phyloP scores from a whole-genome alignment of 225 moss, liverwort and hornwort species.

The Polytrichum formosum region DNA sequence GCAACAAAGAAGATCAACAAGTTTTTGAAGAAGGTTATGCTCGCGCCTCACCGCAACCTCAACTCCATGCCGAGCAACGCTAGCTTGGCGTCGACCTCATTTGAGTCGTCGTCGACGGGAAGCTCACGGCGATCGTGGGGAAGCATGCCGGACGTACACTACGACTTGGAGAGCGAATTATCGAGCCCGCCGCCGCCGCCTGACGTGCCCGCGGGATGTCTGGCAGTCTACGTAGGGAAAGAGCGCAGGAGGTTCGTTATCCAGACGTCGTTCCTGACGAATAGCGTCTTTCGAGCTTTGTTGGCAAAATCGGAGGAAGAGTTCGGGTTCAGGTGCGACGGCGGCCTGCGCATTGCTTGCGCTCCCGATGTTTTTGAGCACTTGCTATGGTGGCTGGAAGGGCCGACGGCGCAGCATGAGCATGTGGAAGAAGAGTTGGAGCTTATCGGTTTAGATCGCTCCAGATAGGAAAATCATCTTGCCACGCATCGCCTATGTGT shows the following conservation, averaged over 20 bases:
- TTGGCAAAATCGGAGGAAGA: slow-evolving; percentile 79
- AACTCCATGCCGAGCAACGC: slow-evolving; percentile 33
- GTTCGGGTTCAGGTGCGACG: slow-evolving; percentile 72
- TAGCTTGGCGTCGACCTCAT: slow-evolving; percentile 35
- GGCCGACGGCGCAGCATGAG: slow-evolving; percentile 24
- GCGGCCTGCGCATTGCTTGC: slow-evolving; percentile 82
- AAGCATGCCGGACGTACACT: slow-evolving; percentile 29
- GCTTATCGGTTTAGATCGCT: slow-evolving; percentile 5
- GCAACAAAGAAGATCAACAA: slow-evolving; percentile 37
- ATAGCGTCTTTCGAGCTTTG: slow-evolving; percentile 63
- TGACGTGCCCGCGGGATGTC: slow-evolving; percentile 67
- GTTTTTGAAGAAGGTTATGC: slow-evolving; percentile 35
- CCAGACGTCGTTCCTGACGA: slow-evolving; percentile 63
- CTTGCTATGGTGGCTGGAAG: slow-evolving; percentile 63
- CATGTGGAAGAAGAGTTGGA: slow-evolving; percentile 22
- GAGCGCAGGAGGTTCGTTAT: slow-evolving; percentile 77
- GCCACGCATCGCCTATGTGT: not conserved
- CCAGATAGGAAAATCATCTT: slow-evolving; percentile 8
- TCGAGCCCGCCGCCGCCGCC: slow-evolving; percentile 34
- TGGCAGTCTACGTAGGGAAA: slow-evolving; percentile 74
- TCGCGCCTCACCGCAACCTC: slow-evolving; percentile 9
- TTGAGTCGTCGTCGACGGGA: slow-evolving; percentile 40
- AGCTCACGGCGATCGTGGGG: slow-evolving; percentile 45
- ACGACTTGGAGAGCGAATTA: slow-evolving; percentile 33
- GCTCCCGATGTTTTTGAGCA: slow-evolving; percentile 73